phyloP scores from a whole-genome alignment of 257 asterid genomes.

The Hygrophila difformis region DNA sequence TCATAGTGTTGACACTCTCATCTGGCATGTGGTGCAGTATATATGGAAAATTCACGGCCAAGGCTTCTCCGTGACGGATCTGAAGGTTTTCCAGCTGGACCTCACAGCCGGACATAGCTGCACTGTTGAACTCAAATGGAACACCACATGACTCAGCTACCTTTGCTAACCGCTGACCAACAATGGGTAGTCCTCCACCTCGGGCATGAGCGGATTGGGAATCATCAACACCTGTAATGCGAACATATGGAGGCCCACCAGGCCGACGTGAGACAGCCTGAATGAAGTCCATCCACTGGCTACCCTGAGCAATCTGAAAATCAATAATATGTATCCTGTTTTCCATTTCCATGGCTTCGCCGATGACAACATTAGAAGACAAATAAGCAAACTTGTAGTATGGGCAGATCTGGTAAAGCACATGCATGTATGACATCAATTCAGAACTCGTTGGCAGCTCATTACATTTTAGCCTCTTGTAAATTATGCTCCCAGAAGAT shows the following conservation, averaged over 20 bases:
- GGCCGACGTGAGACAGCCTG: slow-evolving; percentile 34
- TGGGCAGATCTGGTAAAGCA: slow-evolving; percentile 68
- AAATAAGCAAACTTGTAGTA: slow-evolving; percentile 83
- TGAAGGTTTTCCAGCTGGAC: slow-evolving; percentile 47
- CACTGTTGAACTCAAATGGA: slow-evolving; percentile 70
- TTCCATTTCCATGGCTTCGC: slow-evolving; percentile 72
- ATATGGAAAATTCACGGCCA: slow-evolving; percentile 83
- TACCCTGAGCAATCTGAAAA: slow-evolving; percentile 92
- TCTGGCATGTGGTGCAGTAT: slow-evolving; percentile 94
- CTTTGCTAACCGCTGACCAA: slow-evolving; percentile 53
- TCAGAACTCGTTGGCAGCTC: slow-evolving; percentile 85
- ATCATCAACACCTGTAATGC: slow-evolving; percentile 43
- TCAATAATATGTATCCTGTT: slow-evolving; percentile 67
- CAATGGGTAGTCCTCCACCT: slow-evolving; percentile 77
- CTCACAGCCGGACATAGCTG: slow-evolving; percentile 65
- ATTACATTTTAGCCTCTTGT: slow-evolving; percentile 76
- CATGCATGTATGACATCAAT: slow-evolving; percentile 73
- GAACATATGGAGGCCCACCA: slow-evolving; percentile 35
- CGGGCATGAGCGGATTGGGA: slow-evolving; percentile 73
- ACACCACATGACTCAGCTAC: slow-evolving; percentile 63
- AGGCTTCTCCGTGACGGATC: slow-evolving; percentile 60
- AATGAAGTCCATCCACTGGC: slow-evolving; percentile 72
- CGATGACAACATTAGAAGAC: slow-evolving; percentile 63
- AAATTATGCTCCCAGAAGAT: slow-evolving; percentile 83
- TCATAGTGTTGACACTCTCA: slow-evolving; percentile 76